Evolutionary conservation across 2,329 filamentous ascomycete genomes (phyloP).

Genomic region (Zelopaecilomyces penicillatus): DNA sequence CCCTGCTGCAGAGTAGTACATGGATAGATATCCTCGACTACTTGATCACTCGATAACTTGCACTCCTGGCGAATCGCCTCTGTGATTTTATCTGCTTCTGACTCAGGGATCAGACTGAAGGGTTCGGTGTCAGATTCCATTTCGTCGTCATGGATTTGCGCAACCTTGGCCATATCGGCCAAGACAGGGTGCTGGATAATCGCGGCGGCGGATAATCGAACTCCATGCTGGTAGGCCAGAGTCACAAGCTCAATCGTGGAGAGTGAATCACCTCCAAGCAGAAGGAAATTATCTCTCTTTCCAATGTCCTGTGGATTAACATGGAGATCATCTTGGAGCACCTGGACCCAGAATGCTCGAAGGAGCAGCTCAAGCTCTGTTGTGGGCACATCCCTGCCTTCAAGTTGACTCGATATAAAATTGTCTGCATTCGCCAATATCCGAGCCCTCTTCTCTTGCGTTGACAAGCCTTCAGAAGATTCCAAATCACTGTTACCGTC

Average conservation of each 20-base stretch:
- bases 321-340: not conserved
- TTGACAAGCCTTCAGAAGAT: not conserved
- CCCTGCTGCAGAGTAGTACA: slow-evolving; percentile 29
- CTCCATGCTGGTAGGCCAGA: slow-evolving; percentile 4
- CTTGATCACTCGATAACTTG: not conserved
- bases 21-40: slow-evolving; percentile 27
- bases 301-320: slow-evolving; percentile 4
- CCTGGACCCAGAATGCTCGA: slow-evolving; percentile 5
- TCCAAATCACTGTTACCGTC: not conserved
- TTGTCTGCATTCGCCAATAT: slow-evolving; percentile 1
- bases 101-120: not conserved
- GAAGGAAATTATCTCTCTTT: slow-evolving; percentile 5
- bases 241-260: slow-evolving; percentile 6
- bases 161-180: slow-evolving; percentile 4
- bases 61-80: slow-evolving; percentile 1
- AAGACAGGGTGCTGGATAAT: slow-evolving; percentile 1
- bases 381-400: slow-evolving; percentile 1
- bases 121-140: not conserved
- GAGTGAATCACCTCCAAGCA: slow-evolving; percentile 6
- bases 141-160: not conserved
- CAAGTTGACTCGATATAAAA: not conserved
- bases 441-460: slow-evolving; percentile 2
- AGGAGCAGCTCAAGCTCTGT: slow-evolving; percentile 5
- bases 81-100: not conserved
- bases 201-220: slow-evolving; percentile 1